phyloP scores from a whole-genome alignment of 805 yeast species.

The Candida chilensis region DNA sequence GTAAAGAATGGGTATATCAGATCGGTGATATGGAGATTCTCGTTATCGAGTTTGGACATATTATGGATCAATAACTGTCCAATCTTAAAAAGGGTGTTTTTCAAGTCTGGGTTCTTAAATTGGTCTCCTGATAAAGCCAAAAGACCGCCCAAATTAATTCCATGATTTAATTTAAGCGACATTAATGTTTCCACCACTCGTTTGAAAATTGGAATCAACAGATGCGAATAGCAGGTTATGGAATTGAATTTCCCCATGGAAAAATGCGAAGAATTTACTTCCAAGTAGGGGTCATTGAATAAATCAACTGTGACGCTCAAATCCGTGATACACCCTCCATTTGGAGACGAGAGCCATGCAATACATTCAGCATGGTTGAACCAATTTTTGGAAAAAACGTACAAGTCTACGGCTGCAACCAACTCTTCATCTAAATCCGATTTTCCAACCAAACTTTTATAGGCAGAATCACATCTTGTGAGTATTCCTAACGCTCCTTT shows the following conservation, averaged over 20 bases:
- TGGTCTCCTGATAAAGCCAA: no score
- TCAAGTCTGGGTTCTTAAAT: no score
- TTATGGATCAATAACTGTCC: no score
- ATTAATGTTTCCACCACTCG: neutral
- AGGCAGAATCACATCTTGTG: conserved; percentile 4
- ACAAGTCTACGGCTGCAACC: conserved; percentile 2
- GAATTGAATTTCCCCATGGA: conserved; percentile 4
- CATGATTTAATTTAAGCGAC: neutral
- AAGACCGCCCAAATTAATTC: neutral
- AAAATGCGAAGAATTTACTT: conserved; percentile 3
- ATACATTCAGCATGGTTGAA: conserved; percentile 4
- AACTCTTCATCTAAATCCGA: neutral
- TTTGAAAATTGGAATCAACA: conserved; percentile 2
- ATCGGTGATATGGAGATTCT: no score
- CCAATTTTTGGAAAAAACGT: conserved; percentile 3
- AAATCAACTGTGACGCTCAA: conserved; percentile 2
- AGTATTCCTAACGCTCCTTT: conserved; percentile 4
- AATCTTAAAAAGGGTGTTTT: no score
- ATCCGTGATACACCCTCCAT: conserved; percentile 4
- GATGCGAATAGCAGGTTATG: conserved; percentile 1
- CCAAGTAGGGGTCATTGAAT: conserved; percentile 3
- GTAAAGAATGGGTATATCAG: no score
- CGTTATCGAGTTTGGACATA: no score
- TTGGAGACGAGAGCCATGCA: conserved; percentile 5
- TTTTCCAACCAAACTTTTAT: neutral